Evolutionary conservation across 371 early-diverging fungal genomes (phyloP).

Genomic region (Rhizopus stolonifer): DNA sequence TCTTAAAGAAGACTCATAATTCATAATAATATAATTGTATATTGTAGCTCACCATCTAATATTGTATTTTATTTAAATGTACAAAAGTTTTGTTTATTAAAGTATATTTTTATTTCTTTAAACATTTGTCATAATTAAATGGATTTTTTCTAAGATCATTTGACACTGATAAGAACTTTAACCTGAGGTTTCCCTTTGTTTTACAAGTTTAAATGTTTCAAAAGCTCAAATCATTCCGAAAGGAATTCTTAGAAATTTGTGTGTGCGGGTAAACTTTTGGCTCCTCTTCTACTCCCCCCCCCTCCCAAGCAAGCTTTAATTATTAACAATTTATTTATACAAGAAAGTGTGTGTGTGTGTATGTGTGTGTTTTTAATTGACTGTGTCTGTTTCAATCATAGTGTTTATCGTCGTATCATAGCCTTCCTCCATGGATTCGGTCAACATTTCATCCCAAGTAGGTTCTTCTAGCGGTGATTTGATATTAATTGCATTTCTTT

Average conservation of each 20-base stretch:
- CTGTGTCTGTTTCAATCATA: neutral
- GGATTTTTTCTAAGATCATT: too few relatives aligned
- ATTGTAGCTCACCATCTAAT: neutral
- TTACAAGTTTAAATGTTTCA: too few relatives aligned
- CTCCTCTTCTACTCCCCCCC: too few relatives aligned
- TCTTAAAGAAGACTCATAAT: slow-evolving; percentile 1
- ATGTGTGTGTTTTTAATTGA: neutral
- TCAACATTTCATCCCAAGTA: neutral
- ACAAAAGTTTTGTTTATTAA: neutral
- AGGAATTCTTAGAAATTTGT: too few relatives aligned
- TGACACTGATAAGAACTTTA: too few relatives aligned
- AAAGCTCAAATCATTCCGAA: too few relatives aligned
- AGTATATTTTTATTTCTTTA: too few relatives aligned
- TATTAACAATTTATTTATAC: slow-evolving; percentile 1
- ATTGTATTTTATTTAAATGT: neutral
- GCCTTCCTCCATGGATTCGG: neutral
- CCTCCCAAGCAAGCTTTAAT: too few relatives aligned
- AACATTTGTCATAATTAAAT: too few relatives aligned
- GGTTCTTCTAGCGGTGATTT: neutral
- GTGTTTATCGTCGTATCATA: neutral
- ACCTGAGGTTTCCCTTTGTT: too few relatives aligned
- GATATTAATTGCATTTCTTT: neutral
- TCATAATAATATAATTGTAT: neutral
- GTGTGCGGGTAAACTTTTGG: too few relatives aligned
- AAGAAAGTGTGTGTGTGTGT: too few relatives aligned